Evolutionary conservation across 2,329 filamentous ascomycete genomes (phyloP), one percentile per base, ranked within the genome.

Genomic region (Parastagonospora avenae): DNA sequence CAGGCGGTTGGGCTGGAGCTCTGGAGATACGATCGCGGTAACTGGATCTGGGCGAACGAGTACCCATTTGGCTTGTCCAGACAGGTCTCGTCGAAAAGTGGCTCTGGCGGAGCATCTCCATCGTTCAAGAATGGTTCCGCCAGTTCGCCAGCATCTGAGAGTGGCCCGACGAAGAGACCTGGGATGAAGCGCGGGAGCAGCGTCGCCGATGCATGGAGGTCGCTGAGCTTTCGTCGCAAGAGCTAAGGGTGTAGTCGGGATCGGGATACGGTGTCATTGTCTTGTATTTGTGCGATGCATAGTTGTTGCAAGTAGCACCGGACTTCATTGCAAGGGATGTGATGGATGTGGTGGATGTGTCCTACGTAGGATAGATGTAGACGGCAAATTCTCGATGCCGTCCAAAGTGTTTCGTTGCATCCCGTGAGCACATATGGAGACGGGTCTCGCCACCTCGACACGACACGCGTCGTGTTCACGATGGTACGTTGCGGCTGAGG

Each of bases 11-110:
- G 77, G 0, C 48, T 78, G 37, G 71, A 69, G 6, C 54, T 79
- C 12, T 79, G 76, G 73, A 68, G 61, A 48, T 78, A 79, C 62
- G 71, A 75, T 30, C 57, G 63, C 3, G 76, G 76, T 3, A 66
- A 64, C 24, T 79, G 77, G 77, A 67, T 66, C 28, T 76, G 67
- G 58, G 59, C 65, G 9, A 62, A 62, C 43, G 65, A 71, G 41
- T 78, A 74, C 50, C 52, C 50, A 6, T 78, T 79, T 54, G 52
- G 51, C 29, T 15, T n/a, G 12, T 8, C 12, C n/a, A 40, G 0
- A 49, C 37, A 29, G 43, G 32, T 8, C 36, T 42, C 47, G 42
- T 46, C 8, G 28, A 44, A 54, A 31, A 40, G 37, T 46, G 33
- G 35, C 19, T 11, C 14, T 36, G 32, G 30, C 3, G 30, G 30